These are phyloP conservation scores for Kwoniella pini DNA, from an alignment of 768 basidiomycete species.

Conservation along the genomic window DNA sequence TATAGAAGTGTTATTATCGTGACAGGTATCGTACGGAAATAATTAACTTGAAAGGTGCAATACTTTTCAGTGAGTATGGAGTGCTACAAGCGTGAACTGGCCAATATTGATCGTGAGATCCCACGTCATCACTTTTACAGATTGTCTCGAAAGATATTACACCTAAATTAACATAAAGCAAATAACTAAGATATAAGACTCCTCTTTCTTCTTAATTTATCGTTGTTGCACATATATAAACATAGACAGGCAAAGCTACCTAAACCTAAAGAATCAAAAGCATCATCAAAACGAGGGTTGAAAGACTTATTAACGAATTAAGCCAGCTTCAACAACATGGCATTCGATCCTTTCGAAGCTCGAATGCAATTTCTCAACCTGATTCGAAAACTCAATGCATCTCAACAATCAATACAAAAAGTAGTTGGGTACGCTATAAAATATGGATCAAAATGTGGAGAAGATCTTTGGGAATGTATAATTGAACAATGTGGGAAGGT, in stretches of 20 bases:
- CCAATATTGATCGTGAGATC: background rate
- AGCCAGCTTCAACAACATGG: too few species aligned
- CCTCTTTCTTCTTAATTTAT: background rate
- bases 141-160: too few species aligned
- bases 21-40: too few species aligned
- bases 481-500: constrained; percentile 89
- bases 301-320: too few species aligned
- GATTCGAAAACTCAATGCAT: constrained; percentile 69
- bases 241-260: too few species aligned
- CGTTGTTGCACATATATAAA: too few species aligned
- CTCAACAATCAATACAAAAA: constrained; percentile 84
- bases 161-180: background rate
- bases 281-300: too few species aligned
- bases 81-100: too few species aligned
- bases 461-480: constrained; percentile 92
- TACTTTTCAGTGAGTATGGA: too few species aligned
- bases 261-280: too few species aligned
- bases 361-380: constrained; percentile 71
- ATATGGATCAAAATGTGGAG: constrained; percentile 78
- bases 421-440: constrained; percentile 83
- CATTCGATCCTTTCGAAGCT: constrained; percentile 54
- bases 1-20: background rate
- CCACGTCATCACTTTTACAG: constrained; percentile 24
- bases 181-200: background rate
- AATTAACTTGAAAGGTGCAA: too few species aligned